These are phyloP conservation scores for Dioscorea zingiberensis DNA, from an alignment of 106 monocot genomes.

Conservation along the genomic window DNA sequence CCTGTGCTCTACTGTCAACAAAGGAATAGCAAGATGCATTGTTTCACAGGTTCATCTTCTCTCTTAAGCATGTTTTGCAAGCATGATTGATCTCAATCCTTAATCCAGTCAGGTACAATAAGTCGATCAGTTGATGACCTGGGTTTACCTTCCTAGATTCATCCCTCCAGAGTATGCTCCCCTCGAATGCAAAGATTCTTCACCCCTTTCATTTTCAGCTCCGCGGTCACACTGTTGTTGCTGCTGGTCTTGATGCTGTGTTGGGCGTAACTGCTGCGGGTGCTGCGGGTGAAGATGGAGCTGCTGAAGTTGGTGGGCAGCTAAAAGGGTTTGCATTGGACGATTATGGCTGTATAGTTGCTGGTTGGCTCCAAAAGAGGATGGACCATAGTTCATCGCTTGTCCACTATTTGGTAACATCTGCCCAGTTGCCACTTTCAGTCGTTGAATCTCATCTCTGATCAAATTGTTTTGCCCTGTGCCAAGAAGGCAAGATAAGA, in stretches of 20 bases:
- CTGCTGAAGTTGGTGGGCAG: slow-evolving; percentile 64
- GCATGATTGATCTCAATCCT: too few species aligned
- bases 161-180: too few species aligned
- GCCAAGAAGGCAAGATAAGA: slow-evolving; percentile 2
- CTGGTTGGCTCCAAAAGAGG: slow-evolving; percentile 26
- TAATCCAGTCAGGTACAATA: too few species aligned
- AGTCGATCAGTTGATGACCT: too few species aligned
- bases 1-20: too few species aligned
- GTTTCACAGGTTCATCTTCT: too few species aligned
- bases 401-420: slow-evolving; percentile 29
- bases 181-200: too few species aligned
- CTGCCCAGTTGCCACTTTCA: slow-evolving; percentile 66
- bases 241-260: too few species aligned
- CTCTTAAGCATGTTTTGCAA: too few species aligned
- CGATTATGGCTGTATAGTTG: slow-evolving; percentile 46
- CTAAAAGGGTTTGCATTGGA: slow-evolving; percentile 54
- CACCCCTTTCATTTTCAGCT: too few species aligned
- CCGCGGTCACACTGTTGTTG: slow-evolving; percentile 1
- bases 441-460: slow-evolving; percentile 56
- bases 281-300: slow-evolving; percentile 56
- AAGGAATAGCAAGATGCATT: too few species aligned
- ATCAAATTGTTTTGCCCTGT: slow-evolving; percentile 66
- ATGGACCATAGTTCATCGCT: slow-evolving; percentile 30
- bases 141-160: too few species aligned
- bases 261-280: slow-evolving; percentile 19